Evolutionary conservation across 306 rosid genomes (phyloP).

Genomic region (Morella rubra): DNA sequence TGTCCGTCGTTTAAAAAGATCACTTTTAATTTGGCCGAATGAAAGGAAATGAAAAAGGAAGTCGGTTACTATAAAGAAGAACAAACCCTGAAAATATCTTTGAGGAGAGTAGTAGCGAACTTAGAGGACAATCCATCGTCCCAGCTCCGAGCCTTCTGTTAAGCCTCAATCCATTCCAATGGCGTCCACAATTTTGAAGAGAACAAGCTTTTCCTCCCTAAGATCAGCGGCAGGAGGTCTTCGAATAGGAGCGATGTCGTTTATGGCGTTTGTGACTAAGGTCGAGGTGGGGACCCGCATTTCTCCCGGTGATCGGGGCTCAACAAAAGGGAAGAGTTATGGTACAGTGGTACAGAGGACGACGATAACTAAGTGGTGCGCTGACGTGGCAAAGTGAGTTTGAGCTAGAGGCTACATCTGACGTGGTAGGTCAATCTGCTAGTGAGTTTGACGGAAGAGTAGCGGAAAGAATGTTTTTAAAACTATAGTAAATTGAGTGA

Average conservation of each 20-base stretch:
- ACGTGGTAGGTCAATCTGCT: too few relatives aligned
- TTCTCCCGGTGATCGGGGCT: too few relatives aligned
- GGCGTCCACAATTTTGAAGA: slow-evolving; percentile 59
- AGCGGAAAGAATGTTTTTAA: too few relatives aligned
- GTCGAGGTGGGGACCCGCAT: slow-evolving; percentile 66
- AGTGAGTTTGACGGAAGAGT: too few relatives aligned
- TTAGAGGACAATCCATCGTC: slow-evolving; percentile 85
- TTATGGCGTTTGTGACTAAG: slow-evolving; percentile 47
- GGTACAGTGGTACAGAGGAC: too few relatives aligned
- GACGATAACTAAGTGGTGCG: too few relatives aligned
- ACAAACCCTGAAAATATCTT: slow-evolving; percentile 73
- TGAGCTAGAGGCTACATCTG: too few relatives aligned
- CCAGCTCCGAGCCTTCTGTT: slow-evolving; percentile 85
- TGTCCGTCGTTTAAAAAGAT: too few relatives aligned
- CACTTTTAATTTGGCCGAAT: not conserved
- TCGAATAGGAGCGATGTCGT: slow-evolving; percentile 30
- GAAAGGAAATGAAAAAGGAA: not conserved
- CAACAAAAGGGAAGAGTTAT: too few relatives aligned
- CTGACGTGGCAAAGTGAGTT: too few relatives aligned
- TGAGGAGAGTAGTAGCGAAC: slow-evolving; percentile 77
- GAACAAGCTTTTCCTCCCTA: slow-evolving; percentile 41
- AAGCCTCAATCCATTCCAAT: slow-evolving; percentile 21
- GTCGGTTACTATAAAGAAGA: not conserved
- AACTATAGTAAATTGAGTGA: too few relatives aligned
- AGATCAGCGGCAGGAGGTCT: slow-evolving; percentile 39